phyloP scores from a whole-genome alignment of 768 basidiomycete species.

The Pleurotus tuber-regium region DNA sequence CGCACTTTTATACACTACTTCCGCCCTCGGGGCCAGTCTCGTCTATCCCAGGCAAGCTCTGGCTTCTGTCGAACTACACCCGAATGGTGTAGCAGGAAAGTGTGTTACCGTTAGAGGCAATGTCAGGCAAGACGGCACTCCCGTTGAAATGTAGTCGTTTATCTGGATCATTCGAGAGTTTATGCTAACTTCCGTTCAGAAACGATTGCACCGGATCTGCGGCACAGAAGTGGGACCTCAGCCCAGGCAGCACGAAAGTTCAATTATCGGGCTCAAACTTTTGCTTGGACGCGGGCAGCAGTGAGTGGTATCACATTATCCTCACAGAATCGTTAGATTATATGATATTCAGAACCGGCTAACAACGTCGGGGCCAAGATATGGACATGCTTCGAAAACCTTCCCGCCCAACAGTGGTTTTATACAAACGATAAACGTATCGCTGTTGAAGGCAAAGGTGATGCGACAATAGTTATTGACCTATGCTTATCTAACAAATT shows the following conservation, averaged over 20 bases:
- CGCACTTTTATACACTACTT: too few species aligned
- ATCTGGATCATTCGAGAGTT: neutral
- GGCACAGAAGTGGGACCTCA: neutral
- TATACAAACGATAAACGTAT: too few species aligned
- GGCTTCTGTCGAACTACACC: neutral
- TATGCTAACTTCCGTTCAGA: too few species aligned
- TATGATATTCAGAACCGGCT: too few species aligned
- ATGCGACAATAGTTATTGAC: too few species aligned
- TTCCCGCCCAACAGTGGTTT: too few species aligned
- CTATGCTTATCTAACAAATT: neutral
- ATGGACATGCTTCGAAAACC: too few species aligned
- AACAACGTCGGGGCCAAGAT: too few species aligned
- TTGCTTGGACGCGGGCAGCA: neutral
- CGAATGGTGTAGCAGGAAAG: neutral
- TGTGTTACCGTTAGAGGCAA: neutral
- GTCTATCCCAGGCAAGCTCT: neutral
- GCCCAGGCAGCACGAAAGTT: neutral
- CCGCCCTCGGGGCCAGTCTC: conserved; percentile 2
- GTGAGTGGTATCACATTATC: too few species aligned
- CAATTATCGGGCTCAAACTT: conserved; percentile 1
- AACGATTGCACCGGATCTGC: neutral
- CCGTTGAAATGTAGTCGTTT: neutral
- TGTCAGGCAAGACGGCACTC: neutral
- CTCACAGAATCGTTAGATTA: too few species aligned
- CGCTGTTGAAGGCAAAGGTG: too few species aligned